Base-by-base conservation (phyloP, 148 eudicot genomes). In the Rheum nobile region DNA sequence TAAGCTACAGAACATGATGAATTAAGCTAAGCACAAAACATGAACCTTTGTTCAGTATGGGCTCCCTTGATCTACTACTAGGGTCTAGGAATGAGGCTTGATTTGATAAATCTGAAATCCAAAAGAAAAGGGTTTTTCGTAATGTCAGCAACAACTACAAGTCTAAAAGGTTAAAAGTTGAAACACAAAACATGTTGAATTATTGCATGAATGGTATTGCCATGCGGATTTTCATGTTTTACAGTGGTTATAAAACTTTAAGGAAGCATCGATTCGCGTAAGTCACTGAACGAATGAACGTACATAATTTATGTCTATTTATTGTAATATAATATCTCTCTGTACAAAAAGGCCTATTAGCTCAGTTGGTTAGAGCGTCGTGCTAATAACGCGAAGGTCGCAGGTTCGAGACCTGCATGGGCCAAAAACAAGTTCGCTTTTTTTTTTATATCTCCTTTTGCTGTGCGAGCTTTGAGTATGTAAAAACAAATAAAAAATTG, bases 361-460 rank as follows among this genome's bases (percentile, higher is more conserved):
- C 86, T 86, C 90, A 89, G 86, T 79, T 88, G 92, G 90, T 86
- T 84, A 86, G 90, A 82, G 86, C 83, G 87, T 86, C 85, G 85
- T 82, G 95, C 97, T 90, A 92, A 92, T 88, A 92, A 86, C 88
- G 90, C 91, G 92, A 92, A 90, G 90, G 94, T 91, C 83, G 86
- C 91, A 87, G 90, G 93, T 89, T 89, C 89, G 90, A 89, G 86
- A 83, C 92, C 89, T 89, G 89, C 88, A 88, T 89, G 89, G 97
- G 97, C 88, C 90, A 89, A 3, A 12, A n/a, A n/a, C n/a, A n/a
- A n/a, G n/a, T n/a, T n/a, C n/a, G n/a, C n/a, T n/a, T 37, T 0
- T 54, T 7, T 1, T 26, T 57, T 57, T 10, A 44, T 14, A 13
- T 12, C 11, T 41, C 11, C 0, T 39, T 8, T 39, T 39, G 43